phyloP scores from a whole-genome alignment of 371 early-diverging fungal species.

The Zychaea mexicana region DNA sequence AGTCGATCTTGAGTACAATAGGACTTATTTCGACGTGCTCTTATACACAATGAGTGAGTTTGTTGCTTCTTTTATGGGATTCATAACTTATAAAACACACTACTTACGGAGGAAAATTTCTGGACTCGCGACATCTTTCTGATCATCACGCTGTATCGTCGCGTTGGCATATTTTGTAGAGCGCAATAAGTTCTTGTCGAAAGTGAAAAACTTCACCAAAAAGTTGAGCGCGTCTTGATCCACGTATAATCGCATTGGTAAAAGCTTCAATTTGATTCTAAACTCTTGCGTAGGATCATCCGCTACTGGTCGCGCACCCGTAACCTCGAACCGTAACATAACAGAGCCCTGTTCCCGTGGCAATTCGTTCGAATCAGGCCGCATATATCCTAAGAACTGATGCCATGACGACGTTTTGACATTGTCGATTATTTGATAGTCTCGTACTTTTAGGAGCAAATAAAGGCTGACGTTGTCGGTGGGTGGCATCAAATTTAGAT shows the following conservation, averaged over 20 bases:
- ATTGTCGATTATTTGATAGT: conserved; percentile 81
- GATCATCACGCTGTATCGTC: conserved; percentile 9
- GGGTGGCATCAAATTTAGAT: conserved; percentile 59
- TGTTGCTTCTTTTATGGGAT: too few relatives aligned
- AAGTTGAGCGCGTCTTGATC: conserved; percentile 95
- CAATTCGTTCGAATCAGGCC: conserved; percentile 49
- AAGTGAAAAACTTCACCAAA: conserved; percentile 78
- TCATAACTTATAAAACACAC: too few relatives aligned
- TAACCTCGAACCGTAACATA: conserved; percentile 70
- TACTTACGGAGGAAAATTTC: conserved; percentile 69
- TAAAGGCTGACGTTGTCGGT: conserved; percentile 51
- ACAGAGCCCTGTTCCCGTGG: conserved; percentile 66
- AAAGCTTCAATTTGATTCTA: conserved; percentile 62
- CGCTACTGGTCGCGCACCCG: conserved; percentile 63
- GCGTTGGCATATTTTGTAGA: conserved; percentile 32
- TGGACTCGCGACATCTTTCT: not conserved
- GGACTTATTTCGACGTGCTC: conserved; percentile 74
- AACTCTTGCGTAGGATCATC: conserved; percentile 59
- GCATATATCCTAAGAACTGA: conserved; percentile 73
- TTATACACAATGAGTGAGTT: conserved; percentile 15
- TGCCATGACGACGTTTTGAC: conserved; percentile 76
- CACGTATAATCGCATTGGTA: conserved; percentile 86
- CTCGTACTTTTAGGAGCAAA: conserved; percentile 53
- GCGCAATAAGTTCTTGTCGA: conserved; percentile 37
- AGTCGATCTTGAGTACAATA: conserved; percentile 88